A percentile compares a stretch with the other conserved stretches of the same genome.
These are phyloP conservation scores for Acorus gramineus DNA, from an alignment of 106 monocot genomes.

Conservation along the genomic window DNA sequence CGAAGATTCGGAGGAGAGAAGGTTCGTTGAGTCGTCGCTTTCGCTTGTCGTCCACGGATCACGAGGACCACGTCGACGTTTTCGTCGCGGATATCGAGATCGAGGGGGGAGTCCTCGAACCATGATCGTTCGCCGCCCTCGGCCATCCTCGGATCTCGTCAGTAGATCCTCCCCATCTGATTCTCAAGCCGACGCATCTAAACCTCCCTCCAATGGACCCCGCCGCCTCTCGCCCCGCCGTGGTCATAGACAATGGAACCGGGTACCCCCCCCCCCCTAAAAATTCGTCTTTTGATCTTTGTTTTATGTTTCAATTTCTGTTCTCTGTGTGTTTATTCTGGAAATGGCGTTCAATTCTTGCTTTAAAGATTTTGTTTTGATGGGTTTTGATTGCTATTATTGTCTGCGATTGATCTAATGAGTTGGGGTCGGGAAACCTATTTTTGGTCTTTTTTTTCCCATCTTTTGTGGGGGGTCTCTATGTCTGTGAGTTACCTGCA, in stretches of 20 bases:
- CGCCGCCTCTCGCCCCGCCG: slow-evolving; percentile 85
- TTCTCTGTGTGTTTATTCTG: not conserved
- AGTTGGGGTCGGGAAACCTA: no score
- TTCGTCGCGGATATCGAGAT: not conserved
- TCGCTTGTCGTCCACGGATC: slow-evolving; percentile 11
- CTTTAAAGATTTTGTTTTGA: no score
- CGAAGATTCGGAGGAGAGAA: no score
- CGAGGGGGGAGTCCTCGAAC: slow-evolving; percentile 7
- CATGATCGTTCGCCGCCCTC: slow-evolving; percentile 30
- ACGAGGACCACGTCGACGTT: not conserved
- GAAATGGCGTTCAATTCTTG: no score
- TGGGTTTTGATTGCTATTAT: no score
- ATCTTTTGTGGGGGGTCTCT: no score
- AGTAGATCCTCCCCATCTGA: slow-evolving; percentile 22
- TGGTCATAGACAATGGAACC: slow-evolving; percentile 96
- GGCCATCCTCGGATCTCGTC: slow-evolving; percentile 26
- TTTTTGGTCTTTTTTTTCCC: no score
- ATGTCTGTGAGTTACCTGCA: no score
- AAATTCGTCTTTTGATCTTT: not conserved
- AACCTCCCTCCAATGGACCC: slow-evolving; percentile 36
- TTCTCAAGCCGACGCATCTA: not conserved
- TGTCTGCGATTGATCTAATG: no score
- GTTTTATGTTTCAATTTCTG: not conserved
- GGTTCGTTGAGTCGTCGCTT: slow-evolving; percentile 12
- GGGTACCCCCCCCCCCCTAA: slow-evolving; percentile 27